A percentile compares a stretch with the other conserved stretches of the same genome.
phyloP scores from a whole-genome alignment of 176 grass and related monocot genomes.

The Aegilops bicornis region DNA sequence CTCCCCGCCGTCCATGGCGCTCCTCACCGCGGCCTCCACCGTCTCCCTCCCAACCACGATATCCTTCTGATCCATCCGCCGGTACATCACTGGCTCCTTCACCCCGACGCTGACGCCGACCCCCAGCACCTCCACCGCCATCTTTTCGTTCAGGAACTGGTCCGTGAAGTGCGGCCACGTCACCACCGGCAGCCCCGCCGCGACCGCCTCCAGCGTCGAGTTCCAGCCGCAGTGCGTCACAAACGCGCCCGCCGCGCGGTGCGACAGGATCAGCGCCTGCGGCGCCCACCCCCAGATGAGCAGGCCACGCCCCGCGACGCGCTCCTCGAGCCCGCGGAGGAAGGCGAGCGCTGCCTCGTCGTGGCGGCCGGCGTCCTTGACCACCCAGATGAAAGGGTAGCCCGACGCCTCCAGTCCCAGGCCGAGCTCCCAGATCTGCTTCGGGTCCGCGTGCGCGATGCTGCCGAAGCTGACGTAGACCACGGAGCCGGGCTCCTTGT shows the following conservation, averaged over 20 bases:
- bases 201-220: constrained; percentile 56
- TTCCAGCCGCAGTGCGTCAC: constrained; percentile 93
- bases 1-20: constrained; percentile 41
- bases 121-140: constrained; percentile 56
- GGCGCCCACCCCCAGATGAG: constrained; percentile 64
- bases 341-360: not conserved
- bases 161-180: constrained; percentile 62
- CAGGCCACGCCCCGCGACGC: constrained; percentile 24
- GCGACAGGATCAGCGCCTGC: constrained; percentile 63
- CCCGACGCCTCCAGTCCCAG: constrained; percentile 31
- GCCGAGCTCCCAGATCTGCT: constrained; percentile 41
- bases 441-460: constrained; percentile 16
- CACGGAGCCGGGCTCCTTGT: constrained; percentile 38
- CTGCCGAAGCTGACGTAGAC: constrained; percentile 58
- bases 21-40: constrained; percentile 30
- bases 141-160: constrained; percentile 73
- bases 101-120: constrained; percentile 53
- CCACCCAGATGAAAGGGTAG: constrained; percentile 40
- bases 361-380: not conserved
- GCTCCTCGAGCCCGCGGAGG: constrained; percentile 5
- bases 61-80: constrained; percentile 3
- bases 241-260: constrained; percentile 51
- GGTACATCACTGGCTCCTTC: not conserved
- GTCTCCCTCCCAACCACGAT: constrained; percentile 12
- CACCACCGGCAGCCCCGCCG: constrained; percentile 48